phyloP scores from a whole-genome alignment of 306 rosid species.

The Lagenaria siceraria region DNA sequence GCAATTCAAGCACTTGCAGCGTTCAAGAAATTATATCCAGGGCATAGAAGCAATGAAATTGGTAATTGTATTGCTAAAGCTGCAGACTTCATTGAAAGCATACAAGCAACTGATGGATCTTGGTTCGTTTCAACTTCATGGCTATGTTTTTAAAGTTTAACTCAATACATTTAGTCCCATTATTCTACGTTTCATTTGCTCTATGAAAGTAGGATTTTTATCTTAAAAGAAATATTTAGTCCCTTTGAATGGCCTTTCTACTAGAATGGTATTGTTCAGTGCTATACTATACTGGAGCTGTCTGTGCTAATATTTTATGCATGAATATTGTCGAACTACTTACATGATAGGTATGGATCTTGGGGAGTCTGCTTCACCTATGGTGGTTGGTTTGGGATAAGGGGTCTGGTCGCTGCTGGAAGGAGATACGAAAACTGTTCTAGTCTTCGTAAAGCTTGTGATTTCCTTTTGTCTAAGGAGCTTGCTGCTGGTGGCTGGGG shows the following conservation, averaged over 20 bases:
- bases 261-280: not conserved
- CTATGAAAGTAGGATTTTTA: not conserved
- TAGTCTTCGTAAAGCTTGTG: constrained; percentile 24
- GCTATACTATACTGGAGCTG: not conserved
- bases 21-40: constrained; percentile 18
- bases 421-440: constrained; percentile 18
- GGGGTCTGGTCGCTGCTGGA: constrained; percentile 25
- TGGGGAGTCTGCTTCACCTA: constrained; percentile 35
- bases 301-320: not conserved
- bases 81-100: constrained; percentile 21
- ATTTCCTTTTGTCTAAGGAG: constrained; percentile 21
- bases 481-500: constrained; percentile 32
- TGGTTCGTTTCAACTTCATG: constrained; percentile 16
- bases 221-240: not conserved
- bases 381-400: constrained; percentile 35
- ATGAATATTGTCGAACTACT: not conserved
- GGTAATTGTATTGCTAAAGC: constrained; percentile 17
- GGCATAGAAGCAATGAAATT: constrained; percentile 22
- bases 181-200: not conserved
- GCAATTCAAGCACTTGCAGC: constrained; percentile 20
- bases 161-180: not conserved
- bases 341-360: constrained; percentile 22
- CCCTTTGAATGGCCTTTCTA: not conserved
- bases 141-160: not conserved
- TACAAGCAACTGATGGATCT: constrained; percentile 24